Conservation (phyloP, 2,329 filamentous ascomycete genomes). For the Orbilia ellipsospora region DNA sequence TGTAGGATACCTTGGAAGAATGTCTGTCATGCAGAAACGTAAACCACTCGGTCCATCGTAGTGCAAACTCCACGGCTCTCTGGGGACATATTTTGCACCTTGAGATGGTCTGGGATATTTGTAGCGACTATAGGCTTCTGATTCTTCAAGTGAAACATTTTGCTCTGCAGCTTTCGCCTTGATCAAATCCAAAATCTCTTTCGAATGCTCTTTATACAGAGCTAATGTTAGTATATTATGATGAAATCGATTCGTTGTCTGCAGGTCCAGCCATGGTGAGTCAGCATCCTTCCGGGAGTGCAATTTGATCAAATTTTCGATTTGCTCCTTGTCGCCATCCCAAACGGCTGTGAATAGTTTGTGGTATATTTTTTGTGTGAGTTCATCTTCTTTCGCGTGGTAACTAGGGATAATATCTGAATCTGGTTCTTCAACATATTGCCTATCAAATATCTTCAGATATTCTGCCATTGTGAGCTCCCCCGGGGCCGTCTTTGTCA, state of each 20-base stretch:
- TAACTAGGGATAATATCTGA: background rate
- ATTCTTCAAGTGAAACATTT: too few species aligned
- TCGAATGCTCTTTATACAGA: background rate
- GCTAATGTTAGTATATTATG: constrained; percentile 66
- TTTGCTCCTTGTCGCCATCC: constrained; percentile 67
- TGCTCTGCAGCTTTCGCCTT: too few species aligned
- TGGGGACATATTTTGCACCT: too few species aligned
- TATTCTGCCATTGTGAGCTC: constrained; percentile 48
- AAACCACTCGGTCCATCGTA: too few species aligned
- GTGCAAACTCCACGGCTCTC: too few species aligned
- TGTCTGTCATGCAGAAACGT: too few species aligned
- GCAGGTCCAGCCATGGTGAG: constrained; percentile 74
- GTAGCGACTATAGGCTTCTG: too few species aligned
- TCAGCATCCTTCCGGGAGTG: constrained; percentile 65
- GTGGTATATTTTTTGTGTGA: background rate
- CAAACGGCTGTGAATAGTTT: constrained; percentile 76
- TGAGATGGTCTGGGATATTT: too few species aligned
- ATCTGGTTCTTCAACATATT: constrained; percentile 56
- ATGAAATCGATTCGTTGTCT: constrained; percentile 64
- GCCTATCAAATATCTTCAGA: constrained; percentile 33
- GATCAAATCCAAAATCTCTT: background rate
- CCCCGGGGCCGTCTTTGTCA: background rate
- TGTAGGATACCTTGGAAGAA: too few species aligned
- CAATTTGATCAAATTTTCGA: constrained; percentile 2
- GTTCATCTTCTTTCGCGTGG: constrained; percentile 28